Evolutionary conservation across 2,329 filamentous ascomycete species (phyloP), one percentile per base, ranked within the genome.

Genomic region (Arthrobotrys iridis): DNA sequence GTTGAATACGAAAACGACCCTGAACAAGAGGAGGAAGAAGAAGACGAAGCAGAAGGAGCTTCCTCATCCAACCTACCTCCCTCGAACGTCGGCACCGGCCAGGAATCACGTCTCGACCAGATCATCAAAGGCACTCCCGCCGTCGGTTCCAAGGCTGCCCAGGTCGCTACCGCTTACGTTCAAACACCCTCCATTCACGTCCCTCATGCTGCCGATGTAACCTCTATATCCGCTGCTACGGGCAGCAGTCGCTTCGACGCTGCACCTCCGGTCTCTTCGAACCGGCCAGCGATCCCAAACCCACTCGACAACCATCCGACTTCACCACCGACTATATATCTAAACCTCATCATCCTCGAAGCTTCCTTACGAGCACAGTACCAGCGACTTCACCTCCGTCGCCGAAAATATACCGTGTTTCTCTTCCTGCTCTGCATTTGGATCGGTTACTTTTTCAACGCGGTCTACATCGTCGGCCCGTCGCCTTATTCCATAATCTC

Each of bases 281-380:
- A 45, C 15, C 20, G 35, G 24, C 85, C 26, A 83, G 84, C 81
- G 15, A 50, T 58, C 81, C 84, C 68, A 4, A 93, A 96, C 81
- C 92, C 93, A 26, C 87, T 94, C 77, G 90, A 89, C 79, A 89
- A 90, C 76, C 88, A 94, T 13, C 93, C 93, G n/a, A 94, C 91
- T 81, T 93, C 92, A 13, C 93, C 93, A 48, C 92, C 93, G 64
- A 95, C 97, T 85, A 97, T 99, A 81, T 99, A 99, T 84, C 89
- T 99, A 80, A 99, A 99, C 83, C 90, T 99, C 22, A 88, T 99
- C 72, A 96, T 99, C 80, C 91, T 99, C 82, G 95, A 99, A 82
- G 93, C 93, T 55, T 97, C 93, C 3, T 86, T 99, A 35, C 92
- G 95, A 78, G 90, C 93, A 22, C 95, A 99, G 80, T 98, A 96